Base-by-base conservation (phyloP, 2,329 filamentous ascomycete genomes). In the Colletotrichum horii region DNA sequence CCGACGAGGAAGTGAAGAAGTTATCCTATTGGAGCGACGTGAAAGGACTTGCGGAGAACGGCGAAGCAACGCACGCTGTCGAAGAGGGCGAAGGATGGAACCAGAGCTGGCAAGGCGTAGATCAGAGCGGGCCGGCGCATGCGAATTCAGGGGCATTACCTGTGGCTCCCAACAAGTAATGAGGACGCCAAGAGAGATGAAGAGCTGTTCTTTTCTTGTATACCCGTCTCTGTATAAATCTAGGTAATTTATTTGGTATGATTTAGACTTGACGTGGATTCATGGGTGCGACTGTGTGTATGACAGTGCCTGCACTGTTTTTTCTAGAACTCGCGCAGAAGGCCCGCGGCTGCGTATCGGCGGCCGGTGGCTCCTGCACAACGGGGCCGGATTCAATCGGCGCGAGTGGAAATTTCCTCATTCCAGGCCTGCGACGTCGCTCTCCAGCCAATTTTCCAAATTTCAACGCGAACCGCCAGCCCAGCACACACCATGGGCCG, bases 11-110 rank as follows among this genome's bases (percentile, higher is more conserved):
- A 81, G 93, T 98, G 66, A 93, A 93, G 73, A 93, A 90, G 75
- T 87, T 98, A 8, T 95, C 97, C 66, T 97, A 96, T 82, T 98
- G 96, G 93, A 96, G 94, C 81, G 95, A 98, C 81, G 91, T 95
- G 77, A 94, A 93, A 83, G 90, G 90, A 19, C 92, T 95, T 85
- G 90, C 93, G 1, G 87, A 89, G 77, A 84, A 84, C 14, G 90
- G 89, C 36, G 85, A 89, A 68, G 83, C 88, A 4, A 83, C 82
- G 38, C 83, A 85, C 22, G 88, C 87, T 3, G 85, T 88, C 3
- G 87, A 87, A 71, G 77, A 81, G 16, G 73, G 83, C 76, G 83
- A 85, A 65, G 87, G 86, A 9, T 88, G 87, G 87, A 82, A 84
- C 74, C 81, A 85, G 4, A 83, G 82, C 16, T 91, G 89, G 87